Evolutionary conservation across 202 grass and related monocot genomes (phyloP), one percentile per base, ranked within the genome.

Genomic region (Setaria viridis): DNA sequence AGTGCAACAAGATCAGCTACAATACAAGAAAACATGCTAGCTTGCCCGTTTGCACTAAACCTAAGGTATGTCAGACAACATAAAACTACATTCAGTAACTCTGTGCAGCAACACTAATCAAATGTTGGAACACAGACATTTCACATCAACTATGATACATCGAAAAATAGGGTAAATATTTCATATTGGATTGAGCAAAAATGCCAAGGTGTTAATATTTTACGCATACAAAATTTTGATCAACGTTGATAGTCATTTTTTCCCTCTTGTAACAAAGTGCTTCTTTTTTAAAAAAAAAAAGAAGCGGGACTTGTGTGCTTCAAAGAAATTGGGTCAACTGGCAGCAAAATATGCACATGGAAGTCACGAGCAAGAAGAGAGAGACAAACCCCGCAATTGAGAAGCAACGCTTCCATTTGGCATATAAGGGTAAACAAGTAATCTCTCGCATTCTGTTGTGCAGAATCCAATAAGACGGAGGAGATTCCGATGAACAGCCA

Each of bases 341-440:
- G 10, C 42, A 64, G 72, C 13, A 83, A 62, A 11, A 10, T 82
- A 35, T 72, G 70, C 6, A 30, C 25, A 72, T 79, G 16, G 57
- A 72, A 70, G 50, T 84, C 55, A 62, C 35, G 6, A 65, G 67
- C 46, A 81, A 75, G 25, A 64, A 42, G 54, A 82, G 56, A 75
- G 9, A n/a, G 9, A 92, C 80, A 84, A 43, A 98, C 95, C 95
- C 71, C 96, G 91, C 53, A 99, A 82, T 54, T 92, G 96, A 86
- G 96, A 99, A 87, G 96, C 96, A 84, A 99, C 96, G 81, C 96
- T 99, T 82, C 93, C 91, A 82, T 99, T 99, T 34, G 93, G 89
- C 96, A 99, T 99, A 43, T 91, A 95, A 74, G 94, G 94, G 91
- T 97, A 97, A 43, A 97, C 90, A 55, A 97, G 94, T 84, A 97